Evolutionary conservation across 2,329 filamentous ascomycete genomes (phyloP), one percentile per base, ranked within the genome.

Genomic region (Penicillium oxalicum): DNA sequence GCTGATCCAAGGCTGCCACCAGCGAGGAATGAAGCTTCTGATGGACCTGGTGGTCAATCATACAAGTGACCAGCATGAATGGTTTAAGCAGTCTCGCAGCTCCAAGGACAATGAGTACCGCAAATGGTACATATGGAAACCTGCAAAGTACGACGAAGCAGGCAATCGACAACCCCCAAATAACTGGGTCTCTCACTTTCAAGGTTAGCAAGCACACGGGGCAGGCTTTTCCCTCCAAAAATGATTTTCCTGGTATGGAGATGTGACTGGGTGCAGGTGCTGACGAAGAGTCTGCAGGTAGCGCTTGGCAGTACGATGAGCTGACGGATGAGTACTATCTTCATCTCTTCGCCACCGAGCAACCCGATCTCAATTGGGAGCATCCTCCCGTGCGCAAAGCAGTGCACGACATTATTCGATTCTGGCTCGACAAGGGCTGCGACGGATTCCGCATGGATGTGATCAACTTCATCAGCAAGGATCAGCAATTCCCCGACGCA

Each of bases 291-390:
- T 13, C n/a, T 47, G 0, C n/a, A 69, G 67, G 67, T 18, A 70
- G 64, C 44, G 69, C 67, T 6, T 73, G 71, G 71, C 59, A 82
- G 50, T 91, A 81, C 73, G 86, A 90, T 58, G 81, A 87, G 55
- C 63, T 69, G n/a, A 88, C 86, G 0, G 74, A 77, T 41, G 84
- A 91, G 67, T 91, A 88, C 65, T 91, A 88, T 60, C 78, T 91
- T 0, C 82, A 86, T 52, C 75, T 93, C 9, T 94, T 88, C 65
- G 82, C 84, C 5, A 78, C 78, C 4, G 81, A 87, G 55, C 88
- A 91, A 64, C 88, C 88, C 0, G 88, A 93, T 58, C 75, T 93
- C n/a, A 93, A 93, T 69, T 93, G 87, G 87, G 86, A 91, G 61
- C 86, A 84, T 49, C 74, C 76, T 0, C 80, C 78, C 8, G 80